These are phyloP conservation scores for Globisporangium heterothallicum DNA, from an alignment of 352 stramenopile species.

Conservation along the genomic window DNA sequence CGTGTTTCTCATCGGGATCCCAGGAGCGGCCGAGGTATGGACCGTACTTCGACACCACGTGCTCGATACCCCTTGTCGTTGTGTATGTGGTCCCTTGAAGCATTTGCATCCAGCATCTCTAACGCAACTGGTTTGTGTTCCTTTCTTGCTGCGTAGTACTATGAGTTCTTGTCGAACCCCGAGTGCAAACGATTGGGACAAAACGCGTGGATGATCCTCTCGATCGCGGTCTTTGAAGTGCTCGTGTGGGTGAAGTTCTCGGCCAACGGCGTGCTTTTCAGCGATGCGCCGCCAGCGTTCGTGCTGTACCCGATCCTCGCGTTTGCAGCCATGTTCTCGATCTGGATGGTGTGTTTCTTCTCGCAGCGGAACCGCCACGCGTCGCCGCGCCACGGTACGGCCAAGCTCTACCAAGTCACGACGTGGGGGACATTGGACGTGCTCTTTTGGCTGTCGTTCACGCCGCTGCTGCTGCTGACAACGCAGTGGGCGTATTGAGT, in stretches of 20 bases:
- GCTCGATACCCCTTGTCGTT: no score
- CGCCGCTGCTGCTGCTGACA: conserved; percentile 65
- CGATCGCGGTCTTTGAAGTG: conserved; percentile 70
- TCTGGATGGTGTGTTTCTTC: conserved; percentile 83
- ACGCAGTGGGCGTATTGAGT: conserved; percentile 72
- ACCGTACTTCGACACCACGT: no score
- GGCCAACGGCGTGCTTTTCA: conserved; percentile 51
- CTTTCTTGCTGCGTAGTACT: conserved; percentile 41
- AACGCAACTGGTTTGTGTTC: neutral
- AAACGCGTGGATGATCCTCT: conserved; percentile 82
- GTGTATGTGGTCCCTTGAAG: neutral
- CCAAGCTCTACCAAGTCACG: conserved; percentile 21
- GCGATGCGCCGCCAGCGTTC: conserved; percentile 37
- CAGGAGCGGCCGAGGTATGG: conserved; percentile 63
- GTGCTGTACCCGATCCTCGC: conserved; percentile 57
- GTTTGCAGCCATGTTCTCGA: conserved; percentile 56
- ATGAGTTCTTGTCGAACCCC: conserved; percentile 81
- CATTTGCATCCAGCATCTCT: neutral
- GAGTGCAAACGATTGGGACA: conserved; percentile 70
- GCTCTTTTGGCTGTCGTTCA: conserved; percentile 84
- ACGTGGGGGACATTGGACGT: conserved; percentile 67
- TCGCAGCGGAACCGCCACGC: conserved; percentile 5
- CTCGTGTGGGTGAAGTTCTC: conserved; percentile 84
- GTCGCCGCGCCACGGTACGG: conserved; percentile 10
- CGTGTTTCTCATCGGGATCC: conserved; percentile 80